Base-by-base conservation (phyloP, 164 flowering plant genomes). In the Annona cherimola region DNA sequence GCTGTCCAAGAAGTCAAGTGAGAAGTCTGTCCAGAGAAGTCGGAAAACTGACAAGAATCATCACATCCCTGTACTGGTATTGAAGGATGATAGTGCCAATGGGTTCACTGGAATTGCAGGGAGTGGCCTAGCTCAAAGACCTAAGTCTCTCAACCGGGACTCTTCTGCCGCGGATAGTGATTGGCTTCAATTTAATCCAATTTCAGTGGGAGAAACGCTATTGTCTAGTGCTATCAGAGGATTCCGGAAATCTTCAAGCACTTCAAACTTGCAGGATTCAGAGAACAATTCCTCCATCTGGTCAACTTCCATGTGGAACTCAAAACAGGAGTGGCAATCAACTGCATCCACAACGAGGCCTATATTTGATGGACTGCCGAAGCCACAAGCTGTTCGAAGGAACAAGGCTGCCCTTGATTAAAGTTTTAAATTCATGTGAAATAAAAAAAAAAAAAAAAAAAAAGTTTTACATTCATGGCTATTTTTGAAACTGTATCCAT, bases 391-490 rank as follows among this genome's bases (percentile, higher is more conserved):
- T 35, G 84, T 87, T 39, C 80, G 93, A 59, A 82, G 76, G 75
- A 83, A 78, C 81, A 92, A 93, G 79, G 86, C 96, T 44, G 95
- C 98, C 19, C 88, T 90, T 62, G 98, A 93, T 74, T 92, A 83
- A 26, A 69, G 11, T 7, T 9, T 2, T n/a, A 69, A 9, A 14
- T 12, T 61, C 19, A 9, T 50, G 18, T 11, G 14, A 50, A 8
- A 1, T 9, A 7, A 5, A 7, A 50, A 50, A 11, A 11, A 50
- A 50, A 6, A 50, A 6, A 12, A 50, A 50, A 12, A 50, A 50
- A 8, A 26, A 26, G 35, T 26, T 26, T 26, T 26, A 26, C 35
- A 26, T 26, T 26, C 35, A 26, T 26, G 35, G 35, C 35, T 26
- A 26, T 26, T 26, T 26, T 26, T 26, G 35, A 45, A 45, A 45